phyloP scores from a whole-genome alignment of 2,329 filamentous ascomycete genomes.

The Claviceps pazoutovae region DNA sequence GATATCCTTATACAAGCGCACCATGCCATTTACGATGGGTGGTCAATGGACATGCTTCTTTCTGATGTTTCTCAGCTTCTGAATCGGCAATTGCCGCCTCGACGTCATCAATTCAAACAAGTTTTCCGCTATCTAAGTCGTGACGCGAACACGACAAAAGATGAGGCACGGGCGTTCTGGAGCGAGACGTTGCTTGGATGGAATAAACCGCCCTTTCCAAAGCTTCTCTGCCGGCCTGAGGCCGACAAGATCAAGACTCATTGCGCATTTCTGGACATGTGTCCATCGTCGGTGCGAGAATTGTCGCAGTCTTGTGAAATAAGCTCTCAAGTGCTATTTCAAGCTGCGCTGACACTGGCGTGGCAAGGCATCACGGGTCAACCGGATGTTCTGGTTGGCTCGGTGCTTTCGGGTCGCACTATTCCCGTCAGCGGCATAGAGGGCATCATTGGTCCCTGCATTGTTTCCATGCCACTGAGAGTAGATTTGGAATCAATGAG shows the following conservation, averaged over 20 bases:
- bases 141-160: slow-evolving; percentile 14
- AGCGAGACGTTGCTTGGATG: slow-evolving; percentile 46
- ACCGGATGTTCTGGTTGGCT: slow-evolving; percentile 58
- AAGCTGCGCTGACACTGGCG: slow-evolving; percentile 54
- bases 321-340: slow-evolving; percentile 60
- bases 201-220: slow-evolving; percentile 41
- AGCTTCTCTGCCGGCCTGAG: slow-evolving; percentile 17
- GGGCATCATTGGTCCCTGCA: slow-evolving; percentile 63
- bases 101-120: slow-evolving; percentile 44
- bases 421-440: slow-evolving; percentile 59
- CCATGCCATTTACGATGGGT: slow-evolving; percentile 85
- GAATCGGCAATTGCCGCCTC: slow-evolving; percentile 24
- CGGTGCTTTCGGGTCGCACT: slow-evolving; percentile 69
- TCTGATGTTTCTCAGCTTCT: slow-evolving; percentile 41
- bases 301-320: slow-evolving; percentile 29
- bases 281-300: slow-evolving; percentile 12
- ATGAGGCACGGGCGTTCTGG: slow-evolving; percentile 52
- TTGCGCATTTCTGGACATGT: slow-evolving; percentile 7
- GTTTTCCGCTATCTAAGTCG: slow-evolving; percentile 38
- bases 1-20: slow-evolving; percentile 47
- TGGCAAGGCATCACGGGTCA: slow-evolving; percentile 50
- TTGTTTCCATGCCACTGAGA: slow-evolving; percentile 62
- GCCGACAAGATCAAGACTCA: slow-evolving; percentile 6
- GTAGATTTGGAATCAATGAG: slow-evolving; percentile 38
- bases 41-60: slow-evolving; percentile 67